Conservation (phyloP, 177 flowering plant genomes). For the Telopea speciosissima region DNA sequence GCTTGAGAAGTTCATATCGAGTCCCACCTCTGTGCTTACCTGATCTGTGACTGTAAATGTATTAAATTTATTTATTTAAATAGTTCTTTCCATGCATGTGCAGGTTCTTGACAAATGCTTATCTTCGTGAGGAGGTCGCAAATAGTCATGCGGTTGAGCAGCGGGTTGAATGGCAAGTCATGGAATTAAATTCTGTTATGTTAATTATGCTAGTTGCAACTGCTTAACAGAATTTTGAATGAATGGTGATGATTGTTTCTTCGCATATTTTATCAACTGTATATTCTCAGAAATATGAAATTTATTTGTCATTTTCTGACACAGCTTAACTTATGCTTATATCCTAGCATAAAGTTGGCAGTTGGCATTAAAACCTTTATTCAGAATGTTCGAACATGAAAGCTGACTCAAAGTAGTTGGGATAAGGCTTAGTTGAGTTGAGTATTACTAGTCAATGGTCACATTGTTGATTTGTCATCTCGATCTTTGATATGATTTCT, state of each 20-base stretch:
- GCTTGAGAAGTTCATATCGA: background rate
- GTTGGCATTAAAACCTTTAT: too few relatives aligned
- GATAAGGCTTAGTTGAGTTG: too few relatives aligned
- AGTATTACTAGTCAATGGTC: background rate
- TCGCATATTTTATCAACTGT: background rate
- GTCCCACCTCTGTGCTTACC: background rate
- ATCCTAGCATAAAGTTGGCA: too few relatives aligned
- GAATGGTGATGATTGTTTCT: background rate
- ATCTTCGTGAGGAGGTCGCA: constrained; percentile 91
- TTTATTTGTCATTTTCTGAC: background rate
- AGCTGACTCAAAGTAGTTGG: too few relatives aligned
- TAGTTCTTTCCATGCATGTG: constrained; percentile 6
- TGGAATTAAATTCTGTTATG: constrained; percentile 9
- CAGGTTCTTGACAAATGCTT: constrained; percentile 88
- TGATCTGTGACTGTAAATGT: too few relatives aligned
- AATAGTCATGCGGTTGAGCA: constrained; percentile 97
- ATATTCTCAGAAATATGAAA: background rate
- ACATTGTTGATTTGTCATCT: too few relatives aligned
- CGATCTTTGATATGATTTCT: too few relatives aligned
- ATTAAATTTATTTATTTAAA: too few relatives aligned
- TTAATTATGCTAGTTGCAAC: constrained; percentile 3
- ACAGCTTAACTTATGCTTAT: too few relatives aligned
- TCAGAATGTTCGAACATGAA: too few relatives aligned
- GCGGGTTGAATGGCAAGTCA: constrained; percentile 93
- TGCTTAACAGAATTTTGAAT: background rate